These are phyloP conservation scores for Rhipidocladum racemiflorum DNA, from an alignment of 176 grass and related monocot species.

Conservation along the genomic window DNA sequence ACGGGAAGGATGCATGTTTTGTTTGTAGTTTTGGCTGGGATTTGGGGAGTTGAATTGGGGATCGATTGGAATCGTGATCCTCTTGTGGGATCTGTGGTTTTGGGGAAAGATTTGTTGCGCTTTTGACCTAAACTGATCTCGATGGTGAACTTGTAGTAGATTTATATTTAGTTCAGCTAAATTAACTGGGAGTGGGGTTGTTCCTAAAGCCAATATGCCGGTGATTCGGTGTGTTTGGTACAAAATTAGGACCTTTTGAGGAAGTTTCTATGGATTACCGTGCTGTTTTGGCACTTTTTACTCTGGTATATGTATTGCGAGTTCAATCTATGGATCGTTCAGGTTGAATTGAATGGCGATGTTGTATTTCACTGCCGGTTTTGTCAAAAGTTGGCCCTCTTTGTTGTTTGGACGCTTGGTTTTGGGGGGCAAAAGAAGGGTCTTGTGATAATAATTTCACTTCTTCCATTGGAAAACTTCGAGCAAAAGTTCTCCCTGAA, in stretches of 20 bases:
- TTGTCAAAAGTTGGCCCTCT: neutral
- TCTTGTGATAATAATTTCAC: neutral
- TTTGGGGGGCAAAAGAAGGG: neutral
- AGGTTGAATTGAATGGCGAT: neutral
- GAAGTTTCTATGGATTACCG: neutral
- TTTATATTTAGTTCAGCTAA: neutral
- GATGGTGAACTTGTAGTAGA: neutral
- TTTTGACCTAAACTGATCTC: neutral
- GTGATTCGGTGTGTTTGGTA: neutral
- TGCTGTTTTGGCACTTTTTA: neutral
- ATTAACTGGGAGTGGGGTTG: neutral
- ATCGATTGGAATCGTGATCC: constrained; percentile 2
- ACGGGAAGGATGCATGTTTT: neutral
- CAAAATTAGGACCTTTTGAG: neutral
- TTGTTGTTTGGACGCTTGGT: neutral
- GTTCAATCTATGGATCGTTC: neutral
- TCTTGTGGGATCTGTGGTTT: constrained; percentile 4
- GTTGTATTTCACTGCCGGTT: neutral
- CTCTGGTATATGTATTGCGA: neutral
- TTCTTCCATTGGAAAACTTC: neutral
- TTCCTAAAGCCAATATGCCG: neutral
- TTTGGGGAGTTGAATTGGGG: constrained; percentile 20
- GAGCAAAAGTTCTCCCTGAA: neutral
- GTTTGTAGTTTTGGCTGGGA: constrained; percentile 14
- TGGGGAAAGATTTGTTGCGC: neutral